These are phyloP conservation scores for Ogataea sp. DNA, from an alignment of 805 yeast genomes.

Conservation along the genomic window DNA sequence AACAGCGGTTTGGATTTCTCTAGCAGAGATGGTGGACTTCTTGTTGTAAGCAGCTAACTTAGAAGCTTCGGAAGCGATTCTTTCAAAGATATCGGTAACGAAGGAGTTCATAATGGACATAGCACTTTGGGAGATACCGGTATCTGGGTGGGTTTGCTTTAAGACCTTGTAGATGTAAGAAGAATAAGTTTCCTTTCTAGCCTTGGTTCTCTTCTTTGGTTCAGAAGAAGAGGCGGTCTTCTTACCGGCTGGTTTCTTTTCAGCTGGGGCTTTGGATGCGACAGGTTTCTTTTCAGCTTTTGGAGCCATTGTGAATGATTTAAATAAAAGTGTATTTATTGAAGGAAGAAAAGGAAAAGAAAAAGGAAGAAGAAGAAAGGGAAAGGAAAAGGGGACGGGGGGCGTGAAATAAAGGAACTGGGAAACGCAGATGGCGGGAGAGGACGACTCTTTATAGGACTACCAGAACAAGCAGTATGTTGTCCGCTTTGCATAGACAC, in stretches of 20 bases:
- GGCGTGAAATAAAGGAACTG: neutral
- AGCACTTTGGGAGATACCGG: constrained; percentile 98
- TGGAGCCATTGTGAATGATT: constrained; percentile 45
- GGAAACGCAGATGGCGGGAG: neutral
- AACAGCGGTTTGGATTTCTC: constrained; percentile 98
- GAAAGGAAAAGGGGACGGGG: neutral
- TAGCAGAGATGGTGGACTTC: constrained; percentile 95
- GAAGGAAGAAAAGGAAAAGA: neutral
- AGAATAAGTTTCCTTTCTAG: constrained; percentile 97
- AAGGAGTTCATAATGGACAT: constrained; percentile 99
- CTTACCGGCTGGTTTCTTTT: constrained; percentile 87
- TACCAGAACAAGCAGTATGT: too few relatives aligned
- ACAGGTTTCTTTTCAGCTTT: constrained; percentile 62
- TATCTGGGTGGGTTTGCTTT: constrained; percentile 98
- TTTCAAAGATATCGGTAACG: constrained; percentile 96
- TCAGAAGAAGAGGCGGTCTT: constrained; percentile 79
- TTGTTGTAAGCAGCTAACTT: constrained; percentile 98
- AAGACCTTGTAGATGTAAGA: constrained; percentile 97
- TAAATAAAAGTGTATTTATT: neutral
- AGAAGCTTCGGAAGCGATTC: constrained; percentile 96
- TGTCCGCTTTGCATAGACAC: too few relatives aligned
- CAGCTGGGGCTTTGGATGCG: constrained; percentile 90
- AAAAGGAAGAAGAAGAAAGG: neutral
- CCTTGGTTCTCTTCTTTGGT: constrained; percentile 86
- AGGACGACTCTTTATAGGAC: too few relatives aligned